These are phyloP conservation scores for Gnaphalium uliginosum DNA, from an alignment of 129 eudicot species.

Conservation along the genomic window DNA sequence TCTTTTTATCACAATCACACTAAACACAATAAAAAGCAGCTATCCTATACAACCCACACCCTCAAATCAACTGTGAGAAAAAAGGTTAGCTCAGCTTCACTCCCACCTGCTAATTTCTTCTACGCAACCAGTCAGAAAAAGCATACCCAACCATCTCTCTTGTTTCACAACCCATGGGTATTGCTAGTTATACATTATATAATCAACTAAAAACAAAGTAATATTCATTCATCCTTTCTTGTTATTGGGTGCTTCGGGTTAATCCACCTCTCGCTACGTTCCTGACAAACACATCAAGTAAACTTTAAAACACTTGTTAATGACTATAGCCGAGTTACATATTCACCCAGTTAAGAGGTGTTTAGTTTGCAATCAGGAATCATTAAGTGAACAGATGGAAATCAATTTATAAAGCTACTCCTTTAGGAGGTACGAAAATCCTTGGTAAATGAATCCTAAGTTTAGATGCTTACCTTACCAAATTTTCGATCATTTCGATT, in stretches of 20 bases:
- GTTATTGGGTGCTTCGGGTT: slow-evolving; percentile 65
- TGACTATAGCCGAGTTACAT: too few species aligned
- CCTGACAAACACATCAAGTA: slow-evolving; percentile 35
- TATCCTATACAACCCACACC: slow-evolving; percentile 22
- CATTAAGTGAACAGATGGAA: too few species aligned
- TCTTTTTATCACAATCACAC: slow-evolving; percentile 31
- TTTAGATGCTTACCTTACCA: neutral
- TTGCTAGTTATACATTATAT: slow-evolving; percentile 32
- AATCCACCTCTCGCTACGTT: slow-evolving; percentile 59
- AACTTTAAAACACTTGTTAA: too few species aligned
- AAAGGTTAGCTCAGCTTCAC: slow-evolving; percentile 38
- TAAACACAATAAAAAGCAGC: slow-evolving; percentile 29
- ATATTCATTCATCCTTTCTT: neutral
- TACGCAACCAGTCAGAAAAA: slow-evolving; percentile 28
- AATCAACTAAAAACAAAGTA: slow-evolving; percentile 23
- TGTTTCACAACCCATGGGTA: slow-evolving; percentile 22
- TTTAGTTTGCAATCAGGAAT: too few species aligned
- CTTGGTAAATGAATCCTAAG: too few species aligned
- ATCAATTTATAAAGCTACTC: too few species aligned
- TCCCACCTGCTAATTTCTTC: slow-evolving; percentile 31
- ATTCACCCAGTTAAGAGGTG: too few species aligned
- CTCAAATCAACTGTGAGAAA: slow-evolving; percentile 20
- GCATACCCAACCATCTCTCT: slow-evolving; percentile 20
- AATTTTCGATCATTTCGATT: neutral
- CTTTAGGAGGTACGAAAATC: too few species aligned